Evolutionary conservation across 2,329 filamentous ascomycete genomes (phyloP), one percentile per base, ranked within the genome.

Genomic region (Colletotrichum coccodes): DNA sequence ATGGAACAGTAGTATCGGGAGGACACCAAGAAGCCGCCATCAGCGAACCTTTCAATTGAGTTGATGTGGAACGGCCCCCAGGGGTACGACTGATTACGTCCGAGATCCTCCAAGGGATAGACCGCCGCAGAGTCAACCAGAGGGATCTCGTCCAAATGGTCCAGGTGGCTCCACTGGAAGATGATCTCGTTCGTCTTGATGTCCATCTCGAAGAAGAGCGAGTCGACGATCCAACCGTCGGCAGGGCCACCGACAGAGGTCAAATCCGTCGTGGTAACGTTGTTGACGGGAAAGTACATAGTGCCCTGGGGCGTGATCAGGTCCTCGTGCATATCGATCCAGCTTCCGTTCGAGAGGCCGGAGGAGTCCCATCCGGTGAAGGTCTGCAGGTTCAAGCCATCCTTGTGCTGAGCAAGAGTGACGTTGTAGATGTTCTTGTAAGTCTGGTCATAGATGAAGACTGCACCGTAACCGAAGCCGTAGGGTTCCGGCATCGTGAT

Each of bases 41-140:
- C 71, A 0, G 75, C 72, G 60, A 84, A 82, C 73, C 88, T 87
- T 72, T 87, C 83, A 32, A 89, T 77, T 40, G 85, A 85, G 76
- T 89, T 87, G 76, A 89, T 83, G 74, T 88, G 86, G 74, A 88
- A 88, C 69, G 83, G 88, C 74, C 89, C 86, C 77, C 85, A 89
- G 1, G 81, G 79, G 26, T 74, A 73, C 4, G 73, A 72, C 49
- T 72, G 72, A 40, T 73, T 75, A 30, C 69, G 73, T 5, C 76
- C 75, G 23, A 71, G 66, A 21, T 72, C 66, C n/a, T 70, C 64
- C n/a, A 75, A 26, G 14, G 74, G 73, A 38, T 74, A 72, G 16
- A 54, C 58, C 6, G 32, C 40, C 4, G 58, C 57, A 21, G 63
- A 38, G 30, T 60, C 49, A 12, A 26, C 26, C 1, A 66, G 49